Evolutionary conservation across 441 rosid genomes (phyloP), one percentile per base, ranked within the genome.

Genomic region (Hura crepitans): DNA sequence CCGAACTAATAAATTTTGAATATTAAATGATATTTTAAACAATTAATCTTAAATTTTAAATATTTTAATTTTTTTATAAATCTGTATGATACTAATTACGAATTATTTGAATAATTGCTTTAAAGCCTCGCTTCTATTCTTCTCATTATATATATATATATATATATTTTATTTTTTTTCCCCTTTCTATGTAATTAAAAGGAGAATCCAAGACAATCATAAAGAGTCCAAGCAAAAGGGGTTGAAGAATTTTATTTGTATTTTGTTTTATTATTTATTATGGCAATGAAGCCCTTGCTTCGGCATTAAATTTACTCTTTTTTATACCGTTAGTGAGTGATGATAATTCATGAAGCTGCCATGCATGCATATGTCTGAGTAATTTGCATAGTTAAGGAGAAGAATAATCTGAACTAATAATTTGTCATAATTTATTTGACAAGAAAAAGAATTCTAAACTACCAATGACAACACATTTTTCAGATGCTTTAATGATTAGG

Each of bases 191-290:
- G n/a, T n/a, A n/a, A n/a, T 66, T 45, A 31, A 20, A 42, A 15
- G 42, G 77, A 78, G 90, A 86, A 81, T 84, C 91, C 81, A 74
- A 77, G 77, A 82, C 71, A 69, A 68, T 77, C 56, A 50, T 55
- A 71, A 57, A 58, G 71, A 78, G 77, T 78, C 82, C 84, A 79
- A 79, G 74, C 80, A 72, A 68, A 78, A 78, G 79, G 53, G 68
- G 63, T 73, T 71, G 71, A 62, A 62, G 33, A 51, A 45, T 22
- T 65, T 42, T 56, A 66, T 70, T 70, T 62, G 73, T 66, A 57
- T 69, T 65, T 59, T 20, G 18, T 45, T 20, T 50, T 45, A 51
- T 69, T 27, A n/a, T n/a, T n/a, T n/a, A n/a, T n/a, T n/a, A 23
- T 61, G 58, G 14, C 39, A 13, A 50, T 47, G 14, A 47, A 35